Conservation (phyloP, 2,329 filamentous ascomycete species). For the Sordariomycetes sp. region DNA sequence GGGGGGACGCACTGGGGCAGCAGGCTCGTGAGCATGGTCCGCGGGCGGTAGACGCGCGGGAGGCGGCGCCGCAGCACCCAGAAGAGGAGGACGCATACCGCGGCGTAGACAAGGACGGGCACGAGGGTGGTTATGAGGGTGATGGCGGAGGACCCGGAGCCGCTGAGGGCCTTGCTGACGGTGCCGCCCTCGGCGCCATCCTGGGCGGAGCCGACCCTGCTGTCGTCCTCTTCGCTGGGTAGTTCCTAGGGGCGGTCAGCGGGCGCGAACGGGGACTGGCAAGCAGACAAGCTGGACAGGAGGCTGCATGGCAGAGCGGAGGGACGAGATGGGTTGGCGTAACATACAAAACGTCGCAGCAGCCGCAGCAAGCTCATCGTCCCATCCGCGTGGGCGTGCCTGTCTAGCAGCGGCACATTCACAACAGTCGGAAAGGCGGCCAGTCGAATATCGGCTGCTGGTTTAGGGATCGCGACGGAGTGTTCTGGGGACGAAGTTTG, state of each 20-base stretch:
- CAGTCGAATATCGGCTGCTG: too few species aligned
- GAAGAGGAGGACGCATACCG: conserved; percentile 39
- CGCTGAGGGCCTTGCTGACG: conserved; percentile 18
- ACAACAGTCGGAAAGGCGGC: too few species aligned
- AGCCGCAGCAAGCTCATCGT: conserved; percentile 2
- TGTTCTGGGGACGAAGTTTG: too few species aligned
- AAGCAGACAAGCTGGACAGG: background rate
- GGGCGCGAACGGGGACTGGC: background rate
- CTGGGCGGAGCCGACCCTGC: conserved; percentile 30
- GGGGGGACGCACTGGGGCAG: conserved; percentile 32
- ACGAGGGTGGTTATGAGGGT: conserved; percentile 39
- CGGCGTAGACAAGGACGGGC: conserved; percentile 37
- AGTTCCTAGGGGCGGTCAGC: background rate
- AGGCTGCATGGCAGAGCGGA: background rate
- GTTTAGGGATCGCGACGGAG: too few species aligned
- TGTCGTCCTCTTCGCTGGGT: conserved; percentile 17
- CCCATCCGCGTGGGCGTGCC: background rate
- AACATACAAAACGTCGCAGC: background rate
- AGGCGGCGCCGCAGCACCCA: conserved; percentile 34
- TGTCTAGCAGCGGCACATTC: background rate
- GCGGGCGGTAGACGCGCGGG: conserved; percentile 43
- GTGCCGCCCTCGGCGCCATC: conserved; percentile 25
- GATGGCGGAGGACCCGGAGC: conserved; percentile 27
- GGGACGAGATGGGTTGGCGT: background rate
- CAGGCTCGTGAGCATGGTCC: conserved; percentile 37